phyloP scores from a whole-genome alignment of 2,329 filamentous ascomycete genomes.

The Waltergamsia citrina region DNA sequence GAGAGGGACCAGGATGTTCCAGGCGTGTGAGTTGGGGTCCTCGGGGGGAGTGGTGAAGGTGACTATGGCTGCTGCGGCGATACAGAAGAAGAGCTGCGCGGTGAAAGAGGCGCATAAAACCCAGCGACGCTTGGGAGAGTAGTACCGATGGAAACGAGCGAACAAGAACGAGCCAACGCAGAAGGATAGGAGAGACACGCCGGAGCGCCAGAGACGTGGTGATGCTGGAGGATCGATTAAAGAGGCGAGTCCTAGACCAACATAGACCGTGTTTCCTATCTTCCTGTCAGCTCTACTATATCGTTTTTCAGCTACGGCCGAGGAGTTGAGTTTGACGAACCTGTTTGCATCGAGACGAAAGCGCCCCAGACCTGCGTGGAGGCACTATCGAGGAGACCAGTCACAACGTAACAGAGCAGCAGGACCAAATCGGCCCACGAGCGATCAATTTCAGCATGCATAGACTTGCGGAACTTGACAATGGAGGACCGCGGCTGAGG shows the following conservation, averaged over 20 bases:
- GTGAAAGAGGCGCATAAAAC: conserved; percentile 52
- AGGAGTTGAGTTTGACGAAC: conserved; percentile 25
- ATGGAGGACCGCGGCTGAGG: conserved; percentile 9
- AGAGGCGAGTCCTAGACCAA: conserved; percentile 62
- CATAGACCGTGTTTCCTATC: conserved; percentile 66
- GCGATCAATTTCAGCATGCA: conserved; percentile 42
- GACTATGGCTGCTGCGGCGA: conserved; percentile 43
- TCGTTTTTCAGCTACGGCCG: no score
- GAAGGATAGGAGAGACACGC: conserved; percentile 61
- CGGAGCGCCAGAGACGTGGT: conserved; percentile 43
- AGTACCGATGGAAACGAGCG: conserved; percentile 54
- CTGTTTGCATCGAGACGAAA: conserved; percentile 79
- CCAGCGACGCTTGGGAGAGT: conserved; percentile 53
- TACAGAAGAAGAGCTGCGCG: conserved; percentile 39
- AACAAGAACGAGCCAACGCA: conserved; percentile 66
- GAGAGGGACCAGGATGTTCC: conserved; percentile 57
- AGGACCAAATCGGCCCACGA: conserved; percentile 60
- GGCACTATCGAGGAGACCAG: conserved; percentile 67
- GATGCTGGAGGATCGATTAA: conserved; percentile 23
- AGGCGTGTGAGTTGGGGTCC: conserved; percentile 35
- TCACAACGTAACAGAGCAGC: conserved; percentile 66
- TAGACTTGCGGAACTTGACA: conserved; percentile 18
- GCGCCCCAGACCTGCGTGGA: conserved; percentile 70
- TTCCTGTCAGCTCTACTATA: conserved; percentile 1
- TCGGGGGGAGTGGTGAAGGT: conserved; percentile 31